A percentile compares a stretch with the other conserved stretches of the same genome.
These are phyloP conservation scores for Gaertneriomyces semiglobifer DNA, from an alignment of 192 early-diverging fungal species.

Conservation along the genomic window DNA sequence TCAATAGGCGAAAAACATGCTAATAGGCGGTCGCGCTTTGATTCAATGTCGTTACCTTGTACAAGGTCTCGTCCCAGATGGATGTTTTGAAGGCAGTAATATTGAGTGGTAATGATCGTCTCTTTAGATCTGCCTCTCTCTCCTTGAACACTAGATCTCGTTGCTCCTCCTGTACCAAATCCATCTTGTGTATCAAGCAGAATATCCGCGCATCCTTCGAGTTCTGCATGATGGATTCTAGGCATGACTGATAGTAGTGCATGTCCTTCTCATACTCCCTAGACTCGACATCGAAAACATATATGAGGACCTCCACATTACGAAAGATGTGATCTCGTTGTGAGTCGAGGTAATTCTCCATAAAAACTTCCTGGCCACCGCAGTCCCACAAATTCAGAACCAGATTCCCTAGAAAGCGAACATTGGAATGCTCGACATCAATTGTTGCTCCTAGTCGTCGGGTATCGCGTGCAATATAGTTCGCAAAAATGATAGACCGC, in stretches of 20 bases:
- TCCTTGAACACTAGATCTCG: constrained; percentile 68
- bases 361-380: constrained; percentile 82
- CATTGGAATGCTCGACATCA: constrained; percentile 95
- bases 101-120: constrained; percentile 63
- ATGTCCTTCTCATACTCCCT: constrained; percentile 89
- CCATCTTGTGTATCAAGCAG: constrained; percentile 98
- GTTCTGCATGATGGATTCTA: constrained; percentile 75
- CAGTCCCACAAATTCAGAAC: constrained; percentile 96
- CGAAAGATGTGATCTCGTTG: constrained; percentile 94
- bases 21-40: background rate
- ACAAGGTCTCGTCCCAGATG: constrained; percentile 92
- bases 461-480: constrained; percentile 94
- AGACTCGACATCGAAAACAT: constrained; percentile 95
- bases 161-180: constrained; percentile 76
- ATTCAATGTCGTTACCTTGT: constrained; percentile 51
- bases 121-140: constrained; percentile 61
- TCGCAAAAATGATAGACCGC: constrained; percentile 97
- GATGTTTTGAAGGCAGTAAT: constrained; percentile 76
- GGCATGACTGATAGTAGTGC: constrained; percentile 81
- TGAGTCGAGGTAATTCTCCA: constrained; percentile 93
- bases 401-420: constrained; percentile 92
- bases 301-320: constrained; percentile 98
- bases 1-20: background rate
- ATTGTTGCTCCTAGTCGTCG: constrained; percentile 94
- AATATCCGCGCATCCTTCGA: constrained; percentile 91